phyloP scores from a whole-genome alignment of 805 yeast species.

The Metschnikowia matae region DNA sequence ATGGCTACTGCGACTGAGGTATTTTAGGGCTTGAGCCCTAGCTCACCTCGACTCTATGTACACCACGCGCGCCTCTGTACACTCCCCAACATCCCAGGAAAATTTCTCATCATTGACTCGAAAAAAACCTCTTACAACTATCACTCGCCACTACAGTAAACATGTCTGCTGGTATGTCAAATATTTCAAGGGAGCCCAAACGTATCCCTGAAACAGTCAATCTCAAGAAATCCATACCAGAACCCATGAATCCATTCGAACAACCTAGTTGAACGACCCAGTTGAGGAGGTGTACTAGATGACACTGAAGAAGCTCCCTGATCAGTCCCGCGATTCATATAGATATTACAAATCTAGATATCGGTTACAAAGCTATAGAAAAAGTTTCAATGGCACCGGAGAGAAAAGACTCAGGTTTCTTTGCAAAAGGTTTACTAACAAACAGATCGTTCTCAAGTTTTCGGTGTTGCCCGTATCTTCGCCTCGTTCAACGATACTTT shows the following conservation, averaged over 20 bases:
- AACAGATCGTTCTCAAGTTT: conserved; percentile 88
- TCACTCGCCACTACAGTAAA: conserved; percentile 15
- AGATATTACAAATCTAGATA: too few relatives aligned
- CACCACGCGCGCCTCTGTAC: conserved; percentile 7
- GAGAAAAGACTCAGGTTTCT: too few relatives aligned
- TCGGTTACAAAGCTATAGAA: too few relatives aligned
- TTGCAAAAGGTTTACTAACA: conserved; percentile 10
- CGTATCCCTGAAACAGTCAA: not conserved
- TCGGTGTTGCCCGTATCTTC: conserved; percentile 99
- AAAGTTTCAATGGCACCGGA: too few relatives aligned
- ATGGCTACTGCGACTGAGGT: not conserved
- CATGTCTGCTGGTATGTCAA: conserved; percentile 23
- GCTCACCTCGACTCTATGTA: not conserved
- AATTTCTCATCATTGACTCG: conserved; percentile 15
- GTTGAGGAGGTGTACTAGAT: too few relatives aligned
- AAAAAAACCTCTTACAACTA: conserved; percentile 14
- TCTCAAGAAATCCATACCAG: too few relatives aligned
- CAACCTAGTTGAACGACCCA: too few relatives aligned
- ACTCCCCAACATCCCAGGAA: conserved; percentile 18
- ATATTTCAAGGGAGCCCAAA: not conserved
- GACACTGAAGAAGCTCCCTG: too few relatives aligned
- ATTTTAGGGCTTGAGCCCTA: conserved; percentile 18
- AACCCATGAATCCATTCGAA: too few relatives aligned
- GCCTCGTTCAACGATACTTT: conserved; percentile 99
- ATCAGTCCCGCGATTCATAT: too few relatives aligned